phyloP scores from a whole-genome alignment of 148 eudicot genomes.

The Cornus controversa region DNA sequence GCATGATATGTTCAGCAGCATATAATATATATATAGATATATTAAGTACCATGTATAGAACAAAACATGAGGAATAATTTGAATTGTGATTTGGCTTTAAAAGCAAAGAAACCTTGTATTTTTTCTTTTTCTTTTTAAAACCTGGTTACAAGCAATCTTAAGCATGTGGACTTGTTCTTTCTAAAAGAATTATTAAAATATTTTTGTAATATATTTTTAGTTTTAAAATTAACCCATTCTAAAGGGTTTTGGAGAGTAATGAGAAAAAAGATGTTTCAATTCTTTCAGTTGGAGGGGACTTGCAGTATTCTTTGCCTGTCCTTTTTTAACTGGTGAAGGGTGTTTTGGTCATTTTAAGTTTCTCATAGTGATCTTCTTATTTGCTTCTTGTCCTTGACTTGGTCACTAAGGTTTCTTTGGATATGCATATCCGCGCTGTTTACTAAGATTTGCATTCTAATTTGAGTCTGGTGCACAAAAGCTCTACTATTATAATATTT shows the following conservation, averaged over 20 bases:
- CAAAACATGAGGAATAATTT: conserved; percentile 7
- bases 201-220: background rate
- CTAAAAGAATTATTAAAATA: conserved; percentile 10
- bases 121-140: too few species aligned
- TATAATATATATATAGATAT: too few species aligned
- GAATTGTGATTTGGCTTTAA: background rate
- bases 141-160: conserved; percentile 7
- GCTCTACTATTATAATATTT: background rate
- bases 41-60: background rate
- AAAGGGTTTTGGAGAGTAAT: background rate
- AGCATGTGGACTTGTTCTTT: conserved; percentile 13
- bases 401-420: conserved; percentile 24
- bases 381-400: conserved; percentile 25
- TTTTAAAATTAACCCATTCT: background rate
- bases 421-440: background rate
- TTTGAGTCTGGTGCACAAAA: background rate
- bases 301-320: conserved; percentile 21
- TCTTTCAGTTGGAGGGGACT: too few species aligned
- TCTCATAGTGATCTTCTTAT: background rate
- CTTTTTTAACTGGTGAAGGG: background rate
- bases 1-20: background rate
- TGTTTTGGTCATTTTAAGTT: conserved; percentile 18
- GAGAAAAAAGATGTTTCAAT: background rate
- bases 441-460: conserved; percentile 4
- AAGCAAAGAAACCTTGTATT: conserved; percentile 6